These are phyloP conservation scores for Claviceps spartinae DNA, from an alignment of 2,329 filamentous ascomycete species.

Conservation along the genomic window DNA sequence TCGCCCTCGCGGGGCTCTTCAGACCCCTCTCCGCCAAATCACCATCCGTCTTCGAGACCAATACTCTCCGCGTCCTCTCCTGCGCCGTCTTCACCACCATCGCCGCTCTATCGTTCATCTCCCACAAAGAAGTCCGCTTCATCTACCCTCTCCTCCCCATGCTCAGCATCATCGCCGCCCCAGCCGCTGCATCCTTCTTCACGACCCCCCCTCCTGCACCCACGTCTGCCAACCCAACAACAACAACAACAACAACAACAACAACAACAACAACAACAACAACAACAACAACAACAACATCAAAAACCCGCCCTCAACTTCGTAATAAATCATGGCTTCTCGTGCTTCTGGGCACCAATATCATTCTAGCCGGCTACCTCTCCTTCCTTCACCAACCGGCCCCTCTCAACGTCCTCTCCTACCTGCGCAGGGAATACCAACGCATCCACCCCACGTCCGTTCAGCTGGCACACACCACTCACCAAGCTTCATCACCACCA, in stretches of 20 bases:
- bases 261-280: constrained; percentile 16
- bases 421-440: constrained; percentile 64
- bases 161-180: constrained; percentile 69
- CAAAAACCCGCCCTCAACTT: constrained; percentile 18
- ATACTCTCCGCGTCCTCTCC: constrained; percentile 32
- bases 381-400: constrained; percentile 70
- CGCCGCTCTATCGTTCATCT: constrained; percentile 56
- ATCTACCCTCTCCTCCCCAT: constrained; percentile 82
- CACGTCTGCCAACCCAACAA: background rate
- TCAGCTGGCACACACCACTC: constrained; percentile 10
- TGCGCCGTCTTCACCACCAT: constrained; percentile 47
- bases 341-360: constrained; percentile 49
- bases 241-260: constrained; percentile 13
- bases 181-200: constrained; percentile 53
- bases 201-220: constrained; percentile 18
- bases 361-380: constrained; percentile 59
- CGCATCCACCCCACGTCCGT: constrained; percentile 30
- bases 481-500: constrained; percentile 11
- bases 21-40: constrained; percentile 19
- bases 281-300: constrained; percentile 13
- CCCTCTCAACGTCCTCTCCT: constrained; percentile 58
- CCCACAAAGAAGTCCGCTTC: constrained; percentile 96
- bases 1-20: constrained; percentile 53
- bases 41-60: constrained; percentile 21
- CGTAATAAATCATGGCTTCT: constrained; percentile 44